Evolutionary conservation across 2,329 filamentous ascomycete species (phyloP).

Genomic region (Catunica adiposa): DNA sequence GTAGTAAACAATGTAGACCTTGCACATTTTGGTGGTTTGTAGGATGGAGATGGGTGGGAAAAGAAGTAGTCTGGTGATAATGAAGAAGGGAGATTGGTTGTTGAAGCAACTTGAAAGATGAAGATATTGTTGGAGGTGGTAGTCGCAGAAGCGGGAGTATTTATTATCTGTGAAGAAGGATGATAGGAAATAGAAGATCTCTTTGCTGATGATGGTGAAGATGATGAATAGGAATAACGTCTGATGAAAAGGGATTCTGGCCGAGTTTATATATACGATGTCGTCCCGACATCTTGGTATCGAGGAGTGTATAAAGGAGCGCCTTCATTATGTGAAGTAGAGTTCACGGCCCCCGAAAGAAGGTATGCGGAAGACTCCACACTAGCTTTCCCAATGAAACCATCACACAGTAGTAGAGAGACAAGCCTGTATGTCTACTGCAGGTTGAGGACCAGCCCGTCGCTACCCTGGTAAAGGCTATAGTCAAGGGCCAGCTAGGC

Average conservation of each 20-base stretch:
- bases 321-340: conserved; percentile 1
- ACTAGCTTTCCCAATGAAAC: too few relatives aligned
- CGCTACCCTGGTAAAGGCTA: too few relatives aligned
- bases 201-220: background rate
- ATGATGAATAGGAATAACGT: background rate
- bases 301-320: background rate
- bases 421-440: too few relatives aligned
- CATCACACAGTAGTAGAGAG: too few relatives aligned
- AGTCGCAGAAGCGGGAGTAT: background rate
- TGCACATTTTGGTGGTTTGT: conserved; percentile 5
- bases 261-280: conserved; percentile 10
- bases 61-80: background rate
- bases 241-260: background rate
- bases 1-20: conserved; percentile 6
- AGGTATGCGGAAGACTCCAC: too few relatives aligned
- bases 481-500: too few relatives aligned
- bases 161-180: background rate
- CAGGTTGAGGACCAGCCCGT: too few relatives aligned
- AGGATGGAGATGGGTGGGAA: background rate
- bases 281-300: conserved; percentile 11
- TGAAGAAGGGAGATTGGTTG: background rate
- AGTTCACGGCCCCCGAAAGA: background rate
- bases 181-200: background rate
- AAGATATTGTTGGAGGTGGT: background rate
- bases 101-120: background rate